phyloP scores from a whole-genome alignment of 2,329 filamentous ascomycete species.

The Aquanectria penicillioides region DNA sequence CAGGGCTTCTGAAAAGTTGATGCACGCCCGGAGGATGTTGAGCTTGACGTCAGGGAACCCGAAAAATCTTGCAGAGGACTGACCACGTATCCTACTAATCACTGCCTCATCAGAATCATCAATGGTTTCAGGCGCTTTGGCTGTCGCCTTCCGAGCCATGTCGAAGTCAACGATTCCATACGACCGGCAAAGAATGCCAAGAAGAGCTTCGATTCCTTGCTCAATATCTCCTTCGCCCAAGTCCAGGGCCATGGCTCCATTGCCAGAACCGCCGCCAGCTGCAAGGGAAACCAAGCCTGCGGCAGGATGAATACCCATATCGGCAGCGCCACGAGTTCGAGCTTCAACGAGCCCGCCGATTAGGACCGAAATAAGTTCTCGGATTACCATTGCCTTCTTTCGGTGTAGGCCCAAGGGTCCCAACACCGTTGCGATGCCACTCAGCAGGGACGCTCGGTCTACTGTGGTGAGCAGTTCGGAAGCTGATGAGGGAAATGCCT shows the following conservation, averaged over 20 bases:
- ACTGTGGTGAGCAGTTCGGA: slow-evolving; percentile 75
- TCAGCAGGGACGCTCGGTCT: slow-evolving; percentile 81
- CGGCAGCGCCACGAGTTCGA: slow-evolving; percentile 91
- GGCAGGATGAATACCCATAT: slow-evolving; percentile 94
- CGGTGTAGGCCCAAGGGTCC: slow-evolving; percentile 81
- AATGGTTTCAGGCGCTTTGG: slow-evolving; percentile 33
- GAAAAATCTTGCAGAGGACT: slow-evolving; percentile 71
- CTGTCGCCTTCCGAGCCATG: slow-evolving; percentile 40
- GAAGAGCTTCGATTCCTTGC: slow-evolving; percentile 70
- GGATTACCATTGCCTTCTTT: slow-evolving; percentile 91
- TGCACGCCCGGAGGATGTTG: slow-evolving; percentile 87
- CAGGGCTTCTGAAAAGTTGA: slow-evolving; percentile 92
- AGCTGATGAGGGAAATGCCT: slow-evolving; percentile 74
- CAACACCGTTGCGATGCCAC: slow-evolving; percentile 88
- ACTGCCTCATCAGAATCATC: slow-evolving; percentile 63
- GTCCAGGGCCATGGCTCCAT: slow-evolving; percentile 66
- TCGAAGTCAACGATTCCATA: slow-evolving; percentile 71
- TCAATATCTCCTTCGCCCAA: slow-evolving; percentile 73
- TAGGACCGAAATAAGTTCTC: slow-evolving; percentile 84
- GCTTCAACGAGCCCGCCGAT: slow-evolving; percentile 90
- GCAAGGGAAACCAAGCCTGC: slow-evolving; percentile 83
- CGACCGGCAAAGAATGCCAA: slow-evolving; percentile 68
- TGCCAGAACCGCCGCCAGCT: slow-evolving; percentile 58
- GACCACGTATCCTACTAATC: slow-evolving; percentile 67
- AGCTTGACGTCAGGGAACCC: slow-evolving; percentile 85